Conservation (phyloP, 2,329 filamentous ascomycete species). For the Fusarium stilboides region DNA sequence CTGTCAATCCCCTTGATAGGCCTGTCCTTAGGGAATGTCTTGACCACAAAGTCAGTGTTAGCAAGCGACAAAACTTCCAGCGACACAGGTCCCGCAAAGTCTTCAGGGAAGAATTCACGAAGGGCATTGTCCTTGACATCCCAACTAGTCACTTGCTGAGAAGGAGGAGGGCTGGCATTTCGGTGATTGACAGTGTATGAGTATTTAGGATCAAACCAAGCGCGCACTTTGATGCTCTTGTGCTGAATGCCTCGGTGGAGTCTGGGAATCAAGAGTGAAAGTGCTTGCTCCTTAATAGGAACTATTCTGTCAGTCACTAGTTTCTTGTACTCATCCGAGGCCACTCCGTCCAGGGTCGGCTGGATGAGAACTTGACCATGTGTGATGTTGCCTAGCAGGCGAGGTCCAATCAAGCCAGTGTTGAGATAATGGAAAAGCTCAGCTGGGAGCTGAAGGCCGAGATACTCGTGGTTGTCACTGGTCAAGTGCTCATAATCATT, state of each 20-base stretch:
- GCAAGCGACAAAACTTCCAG: constrained; percentile 77
- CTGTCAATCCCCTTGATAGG: constrained; percentile 74
- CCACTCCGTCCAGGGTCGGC: constrained; percentile 88
- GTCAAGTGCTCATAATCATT: constrained; percentile 82
- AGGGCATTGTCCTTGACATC: constrained; percentile 75
- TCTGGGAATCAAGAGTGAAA: constrained; percentile 83
- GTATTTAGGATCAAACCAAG: constrained; percentile 85
- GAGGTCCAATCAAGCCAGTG: constrained; percentile 82
- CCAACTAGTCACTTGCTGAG: constrained; percentile 72
- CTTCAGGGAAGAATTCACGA: constrained; percentile 63
- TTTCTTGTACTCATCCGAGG: constrained; percentile 83
- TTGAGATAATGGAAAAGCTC: constrained; percentile 94
- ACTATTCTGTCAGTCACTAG: constrained; percentile 83
- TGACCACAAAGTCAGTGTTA: constrained; percentile 77
- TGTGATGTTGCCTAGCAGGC: constrained; percentile 86
- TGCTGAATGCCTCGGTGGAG: constrained; percentile 88
- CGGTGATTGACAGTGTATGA: constrained; percentile 78
- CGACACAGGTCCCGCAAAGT: constrained; percentile 62
- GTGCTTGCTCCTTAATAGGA: constrained; percentile 80
- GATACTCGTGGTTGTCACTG: constrained; percentile 87
- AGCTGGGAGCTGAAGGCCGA: constrained; percentile 89
- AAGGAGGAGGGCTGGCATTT: constrained; percentile 64
- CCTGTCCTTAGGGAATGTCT: constrained; percentile 74
- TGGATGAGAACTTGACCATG: constrained; percentile 83
- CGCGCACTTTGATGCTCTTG: constrained; percentile 81